Base-by-base conservation (phyloP, 805 yeast species). In the Saccharomycopsis javanensis region DNA sequence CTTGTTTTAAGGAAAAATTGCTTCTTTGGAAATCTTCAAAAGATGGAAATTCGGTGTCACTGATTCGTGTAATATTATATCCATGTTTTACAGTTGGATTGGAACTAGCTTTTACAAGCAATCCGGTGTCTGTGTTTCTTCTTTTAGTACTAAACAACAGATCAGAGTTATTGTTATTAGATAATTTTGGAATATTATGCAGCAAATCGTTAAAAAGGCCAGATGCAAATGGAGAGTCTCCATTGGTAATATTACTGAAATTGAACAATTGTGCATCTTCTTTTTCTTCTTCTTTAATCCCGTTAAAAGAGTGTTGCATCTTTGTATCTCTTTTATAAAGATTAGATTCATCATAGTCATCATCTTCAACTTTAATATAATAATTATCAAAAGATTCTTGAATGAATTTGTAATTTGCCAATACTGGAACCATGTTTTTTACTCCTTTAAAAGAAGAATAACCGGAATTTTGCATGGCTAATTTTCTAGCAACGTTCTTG, bases 401-500 rank as follows among this genome's bases (percentile, higher is more conserved):
- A 16, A 25, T 50, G 25, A 56, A 52, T 16, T 33, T 27, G 38
- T 53, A 42, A 8, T 42, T 42, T 2, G 28, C 10, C 28, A 42
- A 42, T 8, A 42, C 13, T 20, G 48, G 48, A 20, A 42, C 48
- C 48, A 42, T 42, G 15, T 42, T 42, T 8, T 20, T 18, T 27
- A 42, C 48, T 13, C 48, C 48, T 8, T 23, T 51, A 13, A 42
- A 42, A 18, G 48, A 42, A 4, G 48, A 20, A n/a, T 42, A 60
- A 37, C 62, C 62, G 28, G 61, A 57, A 33, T 60, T 60, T 33
- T 57, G 55, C 62, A 60, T 57, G 11, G 62, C 62, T 13, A 57
- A 31, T 31, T 60, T 60, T 16, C 62, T 38, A 18, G 18, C 37
- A 25, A 61, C 72, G 66, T 65, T 70, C 71, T 79, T 79, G 65